Evolutionary conservation across 2,329 filamentous ascomycete genomes (phyloP), one percentile per base, ranked within the genome.

Genomic region (Bipolaris cookei): DNA sequence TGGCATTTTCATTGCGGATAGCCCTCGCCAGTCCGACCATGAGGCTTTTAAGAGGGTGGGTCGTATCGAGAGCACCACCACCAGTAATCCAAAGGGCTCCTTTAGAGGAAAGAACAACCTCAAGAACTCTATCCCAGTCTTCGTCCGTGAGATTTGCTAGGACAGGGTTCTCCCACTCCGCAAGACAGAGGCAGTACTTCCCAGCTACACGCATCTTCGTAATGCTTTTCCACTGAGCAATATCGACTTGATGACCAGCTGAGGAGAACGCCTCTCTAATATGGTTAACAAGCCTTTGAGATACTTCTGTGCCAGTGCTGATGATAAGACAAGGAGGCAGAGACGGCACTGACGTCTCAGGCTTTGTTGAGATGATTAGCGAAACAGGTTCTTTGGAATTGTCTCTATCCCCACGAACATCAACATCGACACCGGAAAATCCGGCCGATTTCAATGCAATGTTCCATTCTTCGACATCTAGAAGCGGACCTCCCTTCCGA

Each of bases 361-460:
- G 53, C 46, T 55, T 55, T 1, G 53, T 55, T 14, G 53, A 55
- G 34, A 55, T 51, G 32, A 55, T 43, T 23, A 55, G 32, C 13
- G 53, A 55, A 11, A 55, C 53, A 20, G 53, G 53, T 46, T 55
- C 53, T 32, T 51, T 50, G 6, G 53, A 55, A 16, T 32, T 50
- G 10, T 55, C 53, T 2, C 39, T 39, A 18, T 55, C 53, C 30
- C 53, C 53, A 4, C 53, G 53, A 16, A 55, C 16, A 44, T 55
- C 53, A 30, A 55, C 46, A 39, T 55, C 53, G 43, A 56, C 46
- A 14, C 53, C 53, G 14, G 53, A 56, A 41, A 56, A 56, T 32
- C 53, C 53, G 11, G 46, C 53, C 23, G 20, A 4, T 25, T 56
- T 51, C 39, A 56, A 56, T 3, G 53, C 53, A 6, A 35, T 34